Evolutionary conservation across 176 grass and related monocot genomes (phyloP).

Genomic region (Musa acuminata): DNA sequence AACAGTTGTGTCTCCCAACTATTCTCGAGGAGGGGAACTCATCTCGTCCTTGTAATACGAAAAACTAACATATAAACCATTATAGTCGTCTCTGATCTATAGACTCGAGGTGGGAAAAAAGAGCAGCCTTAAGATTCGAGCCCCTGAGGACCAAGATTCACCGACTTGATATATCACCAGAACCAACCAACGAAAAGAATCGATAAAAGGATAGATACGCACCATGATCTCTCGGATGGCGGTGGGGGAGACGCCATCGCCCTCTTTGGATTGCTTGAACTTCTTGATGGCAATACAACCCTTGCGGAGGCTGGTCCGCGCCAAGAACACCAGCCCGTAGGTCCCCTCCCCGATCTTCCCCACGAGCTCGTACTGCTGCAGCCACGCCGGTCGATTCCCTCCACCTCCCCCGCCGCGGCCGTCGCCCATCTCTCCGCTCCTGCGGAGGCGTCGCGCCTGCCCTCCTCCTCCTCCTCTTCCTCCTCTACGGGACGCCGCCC

Average conservation of each 20-base stretch:
- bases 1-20: neutral
- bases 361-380: constrained; percentile 90
- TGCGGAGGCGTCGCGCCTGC: neutral
- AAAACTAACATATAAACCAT: neutral
- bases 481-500: too few relatives aligned
- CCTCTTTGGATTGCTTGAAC: constrained; percentile 91
- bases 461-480: neutral
- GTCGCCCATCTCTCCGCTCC: constrained; percentile 53
- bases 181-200: neutral
- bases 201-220: neutral
- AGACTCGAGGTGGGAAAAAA: neutral
- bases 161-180: neutral
- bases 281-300: constrained; percentile 94
- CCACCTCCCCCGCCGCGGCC: constrained; percentile 46
- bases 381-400: constrained; percentile 69
- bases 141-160: neutral
- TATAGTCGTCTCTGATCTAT: neutral
- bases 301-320: constrained; percentile 60
- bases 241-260: constrained; percentile 67
- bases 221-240: constrained; percentile 99
- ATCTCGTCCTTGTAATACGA: neutral
- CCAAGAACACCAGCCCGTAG: constrained; percentile 95
- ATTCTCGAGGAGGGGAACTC: neutral
- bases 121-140: neutral
- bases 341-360: constrained; percentile 98